Evolutionary conservation across 2,329 filamentous ascomycete genomes (phyloP), one percentile per base, ranked within the genome.

Genomic region (Dactylellina haptotyla): DNA sequence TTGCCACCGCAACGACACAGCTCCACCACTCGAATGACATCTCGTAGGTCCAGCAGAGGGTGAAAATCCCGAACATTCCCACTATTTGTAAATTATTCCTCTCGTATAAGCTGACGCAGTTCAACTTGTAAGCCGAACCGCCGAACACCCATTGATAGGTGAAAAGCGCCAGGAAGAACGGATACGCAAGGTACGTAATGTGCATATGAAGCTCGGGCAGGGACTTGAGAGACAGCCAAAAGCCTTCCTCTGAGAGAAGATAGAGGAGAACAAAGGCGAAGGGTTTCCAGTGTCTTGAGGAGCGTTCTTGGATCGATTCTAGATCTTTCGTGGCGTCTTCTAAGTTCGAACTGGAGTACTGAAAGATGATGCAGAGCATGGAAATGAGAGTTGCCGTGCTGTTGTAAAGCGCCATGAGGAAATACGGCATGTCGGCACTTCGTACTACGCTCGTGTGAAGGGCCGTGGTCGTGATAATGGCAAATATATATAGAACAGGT

Each of bases 21-120:
- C 16, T 46, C 59, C 67, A 65, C 67, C 67, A 73, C 54, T 73
- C 67, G 50, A 73, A 59, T 2, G 59, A 54, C 14, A 39, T 32
- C 59, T 50, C 32, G 26, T 37, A 73, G 18, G 20, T 62, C 58
- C 66, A 58, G 32, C 43, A 59, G 6, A 66, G 9, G 12, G 39
- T 54, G 28, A 73, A 48, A 6, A 18, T 9, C 10, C 69, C 69
- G 0, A 46, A 20, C 3, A 32, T 9, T 14, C 10, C 46, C 2
- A 34, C 26, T 8, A 23, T 20, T 23, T 41, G 23, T n/a, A 65
- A 10, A 2, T n/a, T 43, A 2, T 20, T n/a, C 23, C 41, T 1
- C 25, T 69, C 54, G 26, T 16, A 9, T 20, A 6, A 18, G 5
- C 23, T 20, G 9, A 58, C 28, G 25, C 53, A 16, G 16, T 6